Evolutionary conservation across 495 filamentous ascomycete species (phyloP), one percentile per base, ranked within the genome.

Genomic region (Talaromyces thailandensis): DNA sequence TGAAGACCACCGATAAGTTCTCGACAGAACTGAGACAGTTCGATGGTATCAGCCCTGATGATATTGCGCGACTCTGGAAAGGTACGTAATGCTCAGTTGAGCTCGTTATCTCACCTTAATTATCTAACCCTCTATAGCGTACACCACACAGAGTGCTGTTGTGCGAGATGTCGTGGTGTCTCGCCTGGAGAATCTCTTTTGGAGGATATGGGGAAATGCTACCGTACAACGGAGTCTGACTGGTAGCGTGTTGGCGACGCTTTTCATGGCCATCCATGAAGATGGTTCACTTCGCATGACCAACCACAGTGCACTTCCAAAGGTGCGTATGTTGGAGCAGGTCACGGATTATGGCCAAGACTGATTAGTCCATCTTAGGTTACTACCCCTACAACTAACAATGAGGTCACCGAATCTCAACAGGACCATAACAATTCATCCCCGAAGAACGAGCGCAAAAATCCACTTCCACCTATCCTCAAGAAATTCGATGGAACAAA

Each of bases 141-240:
- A 79, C 62, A 69, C 66, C 55, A 70, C 71, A 7, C 78, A 76
- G 65, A 64, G 71, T 25, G 61, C 70, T 37, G 68, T 73, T 40
- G 66, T 81, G 56, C 63, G 71, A 64, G 70, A 73, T 50, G 71
- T 78, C 25, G 68, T 70, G 4, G 80, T 79, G 16, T 62, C 64
- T 59, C 68, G 82, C 64, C 67, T 84, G 16, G 79, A 82, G 61
- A 80, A 81, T 63, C 71, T 83, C 55, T 83, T 83, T 64, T 83
- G 81, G 82, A 70, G 81, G 45, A 78, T 83, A 37, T 81, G 76
- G 77, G 66, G 76, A 56, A 79, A 67, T 21, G 58, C 71, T 7
- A 60, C 51, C 8, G 63, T 82, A 8, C 66, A 60, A 11, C 45
- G 59, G 9, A 67, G 65, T 0, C 58, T 80, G 9, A 67, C 64